A percentile compares a stretch with the other conserved stretches of the same genome.
These are phyloP conservation scores for Plenodomus tracheiphilus DNA, from an alignment of 2,329 filamentous ascomycete species.

Conservation along the genomic window DNA sequence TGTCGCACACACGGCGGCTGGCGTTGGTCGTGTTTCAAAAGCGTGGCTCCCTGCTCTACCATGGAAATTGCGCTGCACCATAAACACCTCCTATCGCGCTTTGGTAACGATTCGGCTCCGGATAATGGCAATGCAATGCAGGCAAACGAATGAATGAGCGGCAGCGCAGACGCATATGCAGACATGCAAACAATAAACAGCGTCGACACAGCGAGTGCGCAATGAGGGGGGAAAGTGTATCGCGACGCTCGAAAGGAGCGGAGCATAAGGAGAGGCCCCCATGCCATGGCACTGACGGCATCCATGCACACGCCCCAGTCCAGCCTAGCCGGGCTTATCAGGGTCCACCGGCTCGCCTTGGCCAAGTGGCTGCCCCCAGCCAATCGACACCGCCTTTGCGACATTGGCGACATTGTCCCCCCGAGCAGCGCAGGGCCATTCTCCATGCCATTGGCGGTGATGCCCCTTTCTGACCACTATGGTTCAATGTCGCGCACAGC, in stretches of 20 bases:
- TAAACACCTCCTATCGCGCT: no score
- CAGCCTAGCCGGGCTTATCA: neutral
- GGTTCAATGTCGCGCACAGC: neutral
- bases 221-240: no score
- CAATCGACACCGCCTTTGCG: neutral
- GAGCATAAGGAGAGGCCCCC: neutral
- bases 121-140: no score
- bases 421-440: no score
- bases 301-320: no score
- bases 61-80: neutral
- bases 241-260: neutral
- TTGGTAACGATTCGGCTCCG: no score
- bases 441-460: neutral
- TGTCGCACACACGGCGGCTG: neutral
- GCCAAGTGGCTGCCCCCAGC: neutral
- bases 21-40: neutral
- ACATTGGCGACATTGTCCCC: neutral
- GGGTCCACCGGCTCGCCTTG: neutral
- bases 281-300: neutral
- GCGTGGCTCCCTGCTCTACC: neutral
- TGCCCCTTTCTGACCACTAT: neutral
- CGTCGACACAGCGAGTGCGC: no score
- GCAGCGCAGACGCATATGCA: no score
- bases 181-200: no score
- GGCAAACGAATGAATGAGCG: no score